A percentile compares a stretch with the other conserved stretches of the same genome.
Evolutionary conservation across 192 early-diverging fungal genomes (phyloP).

Genomic region (Mortierella hygrophila): DNA sequence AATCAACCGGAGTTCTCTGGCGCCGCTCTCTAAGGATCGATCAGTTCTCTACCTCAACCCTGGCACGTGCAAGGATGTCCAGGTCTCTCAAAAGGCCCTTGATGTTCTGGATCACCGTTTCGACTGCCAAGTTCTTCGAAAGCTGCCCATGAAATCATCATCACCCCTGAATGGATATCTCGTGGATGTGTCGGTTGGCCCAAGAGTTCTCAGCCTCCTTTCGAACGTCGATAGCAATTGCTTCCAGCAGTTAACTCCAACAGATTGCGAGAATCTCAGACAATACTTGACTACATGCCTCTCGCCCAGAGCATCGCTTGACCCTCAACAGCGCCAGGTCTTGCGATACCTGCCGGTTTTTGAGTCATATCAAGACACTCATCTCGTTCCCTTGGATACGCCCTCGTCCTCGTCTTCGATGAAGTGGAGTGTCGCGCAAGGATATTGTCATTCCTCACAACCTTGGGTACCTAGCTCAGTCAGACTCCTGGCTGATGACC

Average conservation of each 20-base stretch:
- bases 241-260: not conserved
- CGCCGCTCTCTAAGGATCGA: not conserved
- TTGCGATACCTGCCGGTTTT: conserved; percentile 14
- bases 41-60: not conserved
- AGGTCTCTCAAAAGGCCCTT: not conserved
- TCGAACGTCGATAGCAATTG: not conserved
- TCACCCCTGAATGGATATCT: not conserved
- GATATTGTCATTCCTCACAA: not conserved
- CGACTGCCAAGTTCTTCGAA: not conserved
- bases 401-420: not conserved
- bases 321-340: not conserved
- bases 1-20: not conserved
- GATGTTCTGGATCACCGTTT: not conserved
- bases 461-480: conserved; percentile 15
- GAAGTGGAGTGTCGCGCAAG: not conserved
- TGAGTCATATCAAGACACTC: not conserved
- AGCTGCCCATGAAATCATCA: not conserved
- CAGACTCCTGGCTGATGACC: conserved; percentile 8
- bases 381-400: not conserved
- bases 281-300: not conserved
- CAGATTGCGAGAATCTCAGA: not conserved
- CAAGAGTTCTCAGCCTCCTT: not conserved
- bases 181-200: conserved; percentile 10
- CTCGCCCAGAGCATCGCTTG: not conserved
- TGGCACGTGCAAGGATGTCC: not conserved